Evolutionary conservation across 495 filamentous ascomycete species (phyloP).

Genomic region (Viridothelium virens): DNA sequence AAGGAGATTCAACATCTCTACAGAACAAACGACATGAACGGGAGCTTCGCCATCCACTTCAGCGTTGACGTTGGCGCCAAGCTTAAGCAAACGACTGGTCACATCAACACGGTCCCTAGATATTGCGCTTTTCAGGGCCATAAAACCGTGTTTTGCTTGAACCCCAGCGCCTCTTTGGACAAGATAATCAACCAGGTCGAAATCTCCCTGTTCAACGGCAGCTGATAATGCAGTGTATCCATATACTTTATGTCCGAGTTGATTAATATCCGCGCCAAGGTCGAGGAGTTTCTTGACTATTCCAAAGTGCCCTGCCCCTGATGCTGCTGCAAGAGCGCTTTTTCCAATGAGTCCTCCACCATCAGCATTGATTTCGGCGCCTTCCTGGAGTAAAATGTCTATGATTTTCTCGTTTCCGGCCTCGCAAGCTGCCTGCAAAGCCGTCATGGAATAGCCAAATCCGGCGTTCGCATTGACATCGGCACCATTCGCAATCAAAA

Average conservation of each 20-base stretch:
- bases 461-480: neutral
- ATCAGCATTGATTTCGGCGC: constrained; percentile 8
- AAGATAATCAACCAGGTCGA: constrained; percentile 4
- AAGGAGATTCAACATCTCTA: constrained; percentile 7
- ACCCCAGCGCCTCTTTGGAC: neutral
- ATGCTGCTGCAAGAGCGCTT: constrained; percentile 8
- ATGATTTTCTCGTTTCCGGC: constrained; percentile 1
- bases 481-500: constrained; percentile 1
- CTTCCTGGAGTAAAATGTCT: constrained; percentile 4
- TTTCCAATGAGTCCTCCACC: neutral
- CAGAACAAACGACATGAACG: neutral
- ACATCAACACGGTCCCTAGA: neutral
- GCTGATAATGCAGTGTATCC: neutral
- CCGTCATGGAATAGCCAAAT: neutral
- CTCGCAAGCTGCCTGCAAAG: neutral
- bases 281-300: constrained; percentile 7
- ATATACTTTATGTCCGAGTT: neutral
- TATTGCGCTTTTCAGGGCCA: neutral
- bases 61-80: constrained; percentile 4
- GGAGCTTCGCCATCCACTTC: constrained; percentile 7
- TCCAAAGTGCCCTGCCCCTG: neutral
- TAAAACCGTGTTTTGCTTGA: neutral
- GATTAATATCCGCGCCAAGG: constrained; percentile 4
- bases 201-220: neutral
- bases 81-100: constrained; percentile 6